Evolutionary conservation across 352 stramenopile species (phyloP).

Genomic region (Pythium volutum): DNA sequence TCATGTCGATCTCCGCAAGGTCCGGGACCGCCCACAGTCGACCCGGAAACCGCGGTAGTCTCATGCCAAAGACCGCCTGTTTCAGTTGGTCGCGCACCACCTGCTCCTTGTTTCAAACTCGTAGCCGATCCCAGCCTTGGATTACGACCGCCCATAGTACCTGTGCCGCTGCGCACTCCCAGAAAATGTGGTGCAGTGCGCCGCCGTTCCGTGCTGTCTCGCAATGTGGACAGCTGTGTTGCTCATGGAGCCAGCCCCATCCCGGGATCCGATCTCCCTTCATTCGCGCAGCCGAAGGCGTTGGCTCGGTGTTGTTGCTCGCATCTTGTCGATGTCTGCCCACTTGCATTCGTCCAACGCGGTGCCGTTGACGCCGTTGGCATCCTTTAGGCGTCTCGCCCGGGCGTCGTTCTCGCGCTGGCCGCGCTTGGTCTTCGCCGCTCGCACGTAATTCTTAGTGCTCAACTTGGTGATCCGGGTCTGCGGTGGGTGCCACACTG

Average conservation of each 20-base stretch:
- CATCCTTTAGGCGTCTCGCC: background rate
- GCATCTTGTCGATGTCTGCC: background rate
- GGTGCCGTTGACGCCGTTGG: background rate
- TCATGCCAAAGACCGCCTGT: background rate
- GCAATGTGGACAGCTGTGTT: constrained; percentile 6
- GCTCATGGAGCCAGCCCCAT: background rate
- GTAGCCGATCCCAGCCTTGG: background rate
- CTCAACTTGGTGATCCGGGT: background rate
- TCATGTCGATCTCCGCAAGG: background rate
- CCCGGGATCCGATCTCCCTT: background rate
- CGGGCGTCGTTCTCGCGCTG: background rate
- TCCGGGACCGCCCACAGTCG: background rate
- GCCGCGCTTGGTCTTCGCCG: background rate
- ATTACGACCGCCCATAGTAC: background rate
- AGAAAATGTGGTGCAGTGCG: background rate
- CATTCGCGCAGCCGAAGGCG: background rate
- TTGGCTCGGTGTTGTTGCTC: background rate
- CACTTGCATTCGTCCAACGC: background rate
- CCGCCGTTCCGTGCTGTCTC: no score
- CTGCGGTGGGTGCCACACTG: background rate
- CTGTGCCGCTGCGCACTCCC: background rate
- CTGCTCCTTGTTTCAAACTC: background rate
- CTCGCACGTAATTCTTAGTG: background rate
- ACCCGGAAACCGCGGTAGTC: background rate
- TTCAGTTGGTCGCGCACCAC: background rate